Evolutionary conservation across 2,329 filamentous ascomycete species (phyloP), one percentile per base, ranked within the genome.

Genomic region (Allantophomopsis lycopodina): DNA sequence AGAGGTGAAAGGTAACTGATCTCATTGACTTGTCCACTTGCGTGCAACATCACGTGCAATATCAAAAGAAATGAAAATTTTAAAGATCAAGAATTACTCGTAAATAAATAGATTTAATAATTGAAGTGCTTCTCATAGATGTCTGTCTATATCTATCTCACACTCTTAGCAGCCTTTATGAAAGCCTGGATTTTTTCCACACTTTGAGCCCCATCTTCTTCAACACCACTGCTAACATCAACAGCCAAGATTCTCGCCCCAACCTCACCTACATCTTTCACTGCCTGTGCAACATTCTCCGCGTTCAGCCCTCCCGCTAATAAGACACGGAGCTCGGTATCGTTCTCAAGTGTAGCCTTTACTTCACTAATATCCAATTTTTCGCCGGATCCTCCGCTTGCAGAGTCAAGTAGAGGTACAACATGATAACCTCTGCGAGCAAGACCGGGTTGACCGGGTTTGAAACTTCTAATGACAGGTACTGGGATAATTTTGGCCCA

Each of bases 201-300:
- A 58, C 79, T 83, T 60, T 98, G 91, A 55, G 76, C 66, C 2
- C 87, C 89, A 49, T 81, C 73, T 30, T 76, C 78, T 61, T 96
- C 91, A 2, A 98, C 87, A 1, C 93, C 93, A 53, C 85, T 94
- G 59, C 87, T 94, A 15, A 94, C 85, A 64, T 98, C 91, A 3
- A 98, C 83, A 2, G 81, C 88, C 28, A 87, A 64, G 11, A 95
- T 73, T 43, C 79, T 74, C 8, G 66, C 66, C 18, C 66, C 65
- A 8, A 74, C 57, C 6, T 71, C 64, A 0, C 77, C 80, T 13
- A 89, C 62, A 12, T 71, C 68, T 16, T 66, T 63, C 14, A 98
- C 63, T 7, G 74, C 70, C 5, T 74, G 65, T 1, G 64, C 65
- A 5, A 98, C 82, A 53, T 95, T 98, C 3, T 79, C 75, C 1